Conservation (phyloP, 371 early-diverging fungal species). For the Vittaforma corneae region DNA sequence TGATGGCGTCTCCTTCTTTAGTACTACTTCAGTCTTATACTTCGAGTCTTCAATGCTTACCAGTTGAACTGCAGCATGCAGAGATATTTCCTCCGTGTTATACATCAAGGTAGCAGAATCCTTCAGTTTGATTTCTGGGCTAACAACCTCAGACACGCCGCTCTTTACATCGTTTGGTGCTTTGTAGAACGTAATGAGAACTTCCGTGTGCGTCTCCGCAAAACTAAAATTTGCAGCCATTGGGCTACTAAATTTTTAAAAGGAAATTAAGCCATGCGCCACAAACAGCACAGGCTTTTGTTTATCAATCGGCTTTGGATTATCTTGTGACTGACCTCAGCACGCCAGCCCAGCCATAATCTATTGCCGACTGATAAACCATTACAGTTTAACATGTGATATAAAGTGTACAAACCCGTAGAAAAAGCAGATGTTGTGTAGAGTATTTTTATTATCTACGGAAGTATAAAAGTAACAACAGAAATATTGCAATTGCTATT, state of each 20-base stretch:
- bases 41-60: not conserved
- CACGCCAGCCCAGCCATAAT: too few relatives aligned
- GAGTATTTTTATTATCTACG: not conserved
- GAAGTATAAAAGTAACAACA: conserved; percentile 32
- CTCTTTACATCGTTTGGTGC: not conserved
- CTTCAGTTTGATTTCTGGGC: not conserved
- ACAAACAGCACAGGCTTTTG: too few relatives aligned
- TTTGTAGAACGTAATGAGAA: not conserved
- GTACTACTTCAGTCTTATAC: not conserved
- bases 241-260: too few relatives aligned
- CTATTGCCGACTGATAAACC: too few relatives aligned
- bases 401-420: too few relatives aligned
- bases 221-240: not conserved
- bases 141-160: too few relatives aligned
- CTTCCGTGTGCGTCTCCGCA: not conserved
- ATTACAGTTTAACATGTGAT: too few relatives aligned
- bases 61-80: not conserved
- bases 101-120: not conserved
- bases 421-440: not conserved
- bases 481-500: conserved; percentile 24
- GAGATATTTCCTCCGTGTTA: not conserved
- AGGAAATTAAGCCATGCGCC: too few relatives aligned
- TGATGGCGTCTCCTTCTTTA: not conserved
- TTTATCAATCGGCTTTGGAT: too few relatives aligned
- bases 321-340: too few relatives aligned